phyloP scores from a whole-genome alignment of 106 monocot species.

The Apostasia shenzhenica region DNA sequence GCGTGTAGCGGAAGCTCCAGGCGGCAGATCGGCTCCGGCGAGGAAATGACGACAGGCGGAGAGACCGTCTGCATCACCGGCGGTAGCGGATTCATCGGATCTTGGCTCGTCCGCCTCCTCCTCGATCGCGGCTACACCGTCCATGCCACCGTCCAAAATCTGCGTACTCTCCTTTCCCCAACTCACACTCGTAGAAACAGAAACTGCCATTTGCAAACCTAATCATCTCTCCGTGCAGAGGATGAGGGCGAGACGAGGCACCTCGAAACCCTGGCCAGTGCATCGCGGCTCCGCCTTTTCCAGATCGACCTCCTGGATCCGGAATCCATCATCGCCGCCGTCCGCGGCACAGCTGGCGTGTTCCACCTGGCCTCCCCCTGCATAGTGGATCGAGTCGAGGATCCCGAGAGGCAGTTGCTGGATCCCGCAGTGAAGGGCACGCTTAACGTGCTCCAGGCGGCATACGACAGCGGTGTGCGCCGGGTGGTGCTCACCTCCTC shows the following conservation, averaged over 20 bases:
- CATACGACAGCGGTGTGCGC: conserved; percentile 52
- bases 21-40: too few species aligned
- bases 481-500: conserved; percentile 91
- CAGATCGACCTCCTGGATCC: conserved; percentile 51
- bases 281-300: conserved; percentile 37
- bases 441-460: conserved; percentile 72
- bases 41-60: background rate
- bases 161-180: conserved; percentile 20
- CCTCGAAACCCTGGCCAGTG: conserved; percentile 32
- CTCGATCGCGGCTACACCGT: conserved; percentile 77
- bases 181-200: background rate
- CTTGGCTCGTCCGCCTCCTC: conserved; percentile 59
- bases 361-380: conserved; percentile 68
- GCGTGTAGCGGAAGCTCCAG: too few species aligned
- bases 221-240: conserved; percentile 21
- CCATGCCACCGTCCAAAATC: conserved; percentile 68
- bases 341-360: conserved; percentile 43
- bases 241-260: conserved; percentile 72
- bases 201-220: too few species aligned
- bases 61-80: conserved; percentile 54
- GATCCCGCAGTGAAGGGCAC: conserved; percentile 93
- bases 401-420: conserved; percentile 69
- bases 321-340: conserved; percentile 32
- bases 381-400: conserved; percentile 52
- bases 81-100: conserved; percentile 73